Evolutionary conservation across 495 filamentous ascomycete species (phyloP), one percentile per base, ranked within the genome.

Genomic region (Xylaria bambusicola): DNA sequence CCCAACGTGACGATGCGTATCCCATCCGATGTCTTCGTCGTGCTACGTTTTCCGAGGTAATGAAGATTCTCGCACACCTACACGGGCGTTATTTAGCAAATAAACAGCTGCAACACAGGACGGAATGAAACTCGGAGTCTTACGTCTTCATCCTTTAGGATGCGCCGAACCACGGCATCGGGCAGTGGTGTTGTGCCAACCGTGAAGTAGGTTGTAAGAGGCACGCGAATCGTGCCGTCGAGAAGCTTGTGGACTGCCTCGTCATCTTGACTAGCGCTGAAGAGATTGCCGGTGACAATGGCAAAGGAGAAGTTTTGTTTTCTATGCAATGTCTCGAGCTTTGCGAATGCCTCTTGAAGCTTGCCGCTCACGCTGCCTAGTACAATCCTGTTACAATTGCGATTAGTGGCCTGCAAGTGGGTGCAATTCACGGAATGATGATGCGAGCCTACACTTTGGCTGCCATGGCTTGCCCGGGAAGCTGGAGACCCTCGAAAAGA

Each of bases 231-330:
- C 26, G 81, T 78, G 21, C 89, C 91, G 27, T 82, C 75, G 0
- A 98, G 74, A 3, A 98, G 80, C 6, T 81, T 79, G 17, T 76
- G 73, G 7, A 95, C 74, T 49, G 85, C 77, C 3, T 82, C 78
- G 29, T 86, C 79, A 52, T 80, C 73, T 31, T 74, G 67, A 41
- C 83, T 79, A 52, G 83, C 79, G 2, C 77, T 65, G 65, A 97
- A 98, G 6, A 98, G 80, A 63, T 97, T 87, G 52, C 94, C 94
- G 18, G 86, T 80, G 41, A 96, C 74, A 50, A 98, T 85, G 3
- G 90, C 91, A 60, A 97, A 87, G 13, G 89, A 78, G 71, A 98
- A 97, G 61, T 77, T 80, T 67, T 95, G 93, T 73, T 97, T 97
- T 26, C 80, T 70, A 56, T 98, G 91, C 7, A 97, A 73, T 20